Percentiles rank a stretch among this genome's conserved stretches.
Evolutionary conservation across 164 flowering plant species (phyloP).

Genomic region (Annona squamosa): DNA sequence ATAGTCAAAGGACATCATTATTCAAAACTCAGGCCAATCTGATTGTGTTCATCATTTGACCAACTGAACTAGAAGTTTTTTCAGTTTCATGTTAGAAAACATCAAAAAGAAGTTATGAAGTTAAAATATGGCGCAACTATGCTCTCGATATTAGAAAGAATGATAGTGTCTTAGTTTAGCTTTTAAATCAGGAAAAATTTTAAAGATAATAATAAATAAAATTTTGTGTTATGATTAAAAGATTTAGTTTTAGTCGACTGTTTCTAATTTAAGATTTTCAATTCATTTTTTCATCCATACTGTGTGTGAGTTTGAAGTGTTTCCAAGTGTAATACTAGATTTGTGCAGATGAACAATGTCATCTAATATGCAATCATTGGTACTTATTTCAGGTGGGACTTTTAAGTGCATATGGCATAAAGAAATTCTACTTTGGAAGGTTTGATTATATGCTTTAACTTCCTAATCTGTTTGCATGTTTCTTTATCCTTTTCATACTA

Average conservation of each 20-base stretch:
- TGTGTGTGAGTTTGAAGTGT: not conserved
- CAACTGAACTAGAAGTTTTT: no score
- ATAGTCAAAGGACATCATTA: not conserved
- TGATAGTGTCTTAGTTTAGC: no score
- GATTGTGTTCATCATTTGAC: not conserved
- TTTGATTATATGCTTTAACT: conserved; percentile 12
- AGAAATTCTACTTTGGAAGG: conserved; percentile 79
- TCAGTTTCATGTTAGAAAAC: no score
- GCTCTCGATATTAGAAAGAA: no score
- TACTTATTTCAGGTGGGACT: conserved; percentile 47
- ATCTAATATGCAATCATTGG: not conserved
- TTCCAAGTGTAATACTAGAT: not conserved
- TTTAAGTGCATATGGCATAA: conserved; percentile 71
- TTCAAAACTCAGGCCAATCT: not conserved
- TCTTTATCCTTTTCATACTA: not conserved
- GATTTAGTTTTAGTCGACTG: no score
- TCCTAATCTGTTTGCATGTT: not conserved
- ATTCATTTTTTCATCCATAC: no score
- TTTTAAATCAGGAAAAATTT: no score
- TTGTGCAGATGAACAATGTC: not conserved
- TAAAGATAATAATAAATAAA: no score
- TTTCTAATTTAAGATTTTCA: no score
- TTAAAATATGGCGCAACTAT: no score
- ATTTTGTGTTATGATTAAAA: no score
- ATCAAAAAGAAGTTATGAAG: no score